Evolutionary conservation across 495 filamentous ascomycete genomes (phyloP).

Genomic region (Penicillium roqueforti): DNA sequence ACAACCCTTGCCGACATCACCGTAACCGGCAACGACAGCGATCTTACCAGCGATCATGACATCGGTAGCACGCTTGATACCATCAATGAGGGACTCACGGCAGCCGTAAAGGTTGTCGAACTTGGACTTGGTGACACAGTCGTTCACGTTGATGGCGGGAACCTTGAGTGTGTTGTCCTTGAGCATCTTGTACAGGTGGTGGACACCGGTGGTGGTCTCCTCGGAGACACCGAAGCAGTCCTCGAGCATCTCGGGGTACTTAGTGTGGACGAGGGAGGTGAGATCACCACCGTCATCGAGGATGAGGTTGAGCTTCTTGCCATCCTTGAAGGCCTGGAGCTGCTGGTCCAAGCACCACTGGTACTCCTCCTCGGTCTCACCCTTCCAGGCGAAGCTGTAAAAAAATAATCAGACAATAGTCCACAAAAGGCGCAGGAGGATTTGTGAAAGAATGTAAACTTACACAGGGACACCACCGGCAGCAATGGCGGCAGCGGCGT

Average conservation of each 20-base stretch:
- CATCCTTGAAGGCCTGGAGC: slow-evolving; percentile 91
- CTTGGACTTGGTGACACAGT: slow-evolving; percentile 99
- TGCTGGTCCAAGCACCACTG: slow-evolving; percentile 99
- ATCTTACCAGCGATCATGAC: slow-evolving; percentile 99
- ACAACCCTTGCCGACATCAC: slow-evolving; percentile 99
- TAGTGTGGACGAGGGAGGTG: slow-evolving; percentile 91
- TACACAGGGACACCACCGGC: slow-evolving; percentile 88
- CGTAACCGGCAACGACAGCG: slow-evolving; percentile 93
- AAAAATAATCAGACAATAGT: slow-evolving; percentile 11
- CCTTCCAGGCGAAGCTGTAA: slow-evolving; percentile 92
- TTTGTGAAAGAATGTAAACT: slow-evolving; percentile 17
- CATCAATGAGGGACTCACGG: slow-evolving; percentile 96
- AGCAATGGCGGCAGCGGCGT: slow-evolving; percentile 95
- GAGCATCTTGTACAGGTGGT: slow-evolving; percentile 98
- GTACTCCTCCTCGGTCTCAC: slow-evolving; percentile 99
- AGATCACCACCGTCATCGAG: slow-evolving; percentile 98
- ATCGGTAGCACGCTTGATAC: slow-evolving; percentile 99
- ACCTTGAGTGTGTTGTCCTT: slow-evolving; percentile 88
- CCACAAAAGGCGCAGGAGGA: neutral
- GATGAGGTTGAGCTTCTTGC: slow-evolving; percentile 95
- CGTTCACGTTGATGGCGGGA: slow-evolving; percentile 98
- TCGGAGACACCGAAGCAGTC: slow-evolving; percentile 97
- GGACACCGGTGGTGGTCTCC: slow-evolving; percentile 99
- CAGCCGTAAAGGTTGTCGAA: slow-evolving; percentile 99
- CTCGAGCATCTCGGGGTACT: slow-evolving; percentile 96